A percentile compares a stretch with the other conserved stretches of the same genome.
These are phyloP conservation scores for Austroboletus niveus DNA, from an alignment of 1,284 basidiomycete genomes.

Conservation along the genomic window DNA sequence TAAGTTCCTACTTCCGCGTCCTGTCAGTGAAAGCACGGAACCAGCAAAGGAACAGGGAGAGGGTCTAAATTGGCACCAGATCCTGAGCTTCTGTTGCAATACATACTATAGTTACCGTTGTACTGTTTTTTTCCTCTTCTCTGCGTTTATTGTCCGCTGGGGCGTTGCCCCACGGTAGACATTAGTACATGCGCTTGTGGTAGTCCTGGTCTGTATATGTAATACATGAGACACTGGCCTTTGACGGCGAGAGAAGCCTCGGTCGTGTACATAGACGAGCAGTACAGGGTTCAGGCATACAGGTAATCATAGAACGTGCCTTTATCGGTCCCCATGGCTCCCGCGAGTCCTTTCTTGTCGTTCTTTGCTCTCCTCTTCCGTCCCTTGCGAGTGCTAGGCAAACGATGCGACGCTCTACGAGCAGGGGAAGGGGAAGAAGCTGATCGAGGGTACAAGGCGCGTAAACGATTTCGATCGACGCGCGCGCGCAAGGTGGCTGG, in stretches of 20 bases:
- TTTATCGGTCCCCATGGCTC: slow-evolving; percentile 10
- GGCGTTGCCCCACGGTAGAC: too few relatives aligned
- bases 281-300: slow-evolving; percentile 31
- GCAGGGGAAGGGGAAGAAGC: slow-evolving; percentile 43
- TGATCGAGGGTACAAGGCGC: slow-evolving; percentile 27
- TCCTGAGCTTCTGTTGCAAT: too few relatives aligned
- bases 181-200: too few relatives aligned
- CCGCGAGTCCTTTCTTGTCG: slow-evolving; percentile 14
- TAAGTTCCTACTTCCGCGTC: background rate
- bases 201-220: too few relatives aligned
- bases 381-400: slow-evolving; percentile 11
- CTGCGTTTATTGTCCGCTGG: too few relatives aligned
- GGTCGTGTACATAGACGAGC: background rate
- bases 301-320: slow-evolving; percentile 42
- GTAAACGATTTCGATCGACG: slow-evolving; percentile 15
- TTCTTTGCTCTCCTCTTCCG: slow-evolving; percentile 17
- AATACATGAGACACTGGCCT: too few relatives aligned
- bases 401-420: slow-evolving; percentile 29
- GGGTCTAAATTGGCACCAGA: too few relatives aligned
- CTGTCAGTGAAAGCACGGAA: background rate
- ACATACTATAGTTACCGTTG: too few relatives aligned
- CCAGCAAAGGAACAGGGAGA: too few relatives aligned
- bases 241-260: too few relatives aligned
- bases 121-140: too few relatives aligned
- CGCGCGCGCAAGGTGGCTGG: slow-evolving; percentile 15